Base-by-base conservation (phyloP, 495 filamentous ascomycete genomes). In the Trichoderma virens region DNA sequence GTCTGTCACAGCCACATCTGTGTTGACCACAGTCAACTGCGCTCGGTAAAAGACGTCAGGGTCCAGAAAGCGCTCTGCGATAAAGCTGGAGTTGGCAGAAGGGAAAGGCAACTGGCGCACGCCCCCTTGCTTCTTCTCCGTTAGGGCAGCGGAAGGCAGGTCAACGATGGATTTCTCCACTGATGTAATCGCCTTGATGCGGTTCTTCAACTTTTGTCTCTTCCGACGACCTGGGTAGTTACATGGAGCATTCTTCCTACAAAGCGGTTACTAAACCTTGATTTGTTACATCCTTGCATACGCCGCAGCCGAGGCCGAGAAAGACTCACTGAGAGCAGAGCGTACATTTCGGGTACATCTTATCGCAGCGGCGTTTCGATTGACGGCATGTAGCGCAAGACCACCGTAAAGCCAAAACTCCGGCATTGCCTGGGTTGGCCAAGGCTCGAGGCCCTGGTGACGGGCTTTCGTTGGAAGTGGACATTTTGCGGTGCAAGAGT, bases 321-420 rank as follows among this genome's bases (percentile, higher is more conserved):
- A 60, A 5, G 47, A 71, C 71, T 68, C 79, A 79, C 5, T 78
- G 67, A 59, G 62, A 61, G 64, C 78, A 80, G 28, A 80, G 67
- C 3, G 69, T 66, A 66, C 80, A 83, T 6, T 66, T 63, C 1
- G 80, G 80, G 1, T 81, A 69, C 0, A 62, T 60, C 66, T 82
- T 82, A 74, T 80, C 80, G 62, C 80, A 82, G 59, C 76, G 74
- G 0, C 80, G 72, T 66, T 81, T 81, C 8, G 51, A 56, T 16
- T 30, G 51, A 1, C 51, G 23, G 11, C 51, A 56, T 14, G 51
- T 25, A 16, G 51, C 28, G 51, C 51, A 56, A 1, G 51, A 56
- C 51, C 51, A 56, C 25, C 18, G 11, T 25, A 56, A 5, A 3
- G 51, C 25, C 51, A 30, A 30, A 4, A 7, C 25, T 13, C 25